Base-by-base conservation (phyloP, 441 rosid genomes). In the Brassica balearica region DNA sequence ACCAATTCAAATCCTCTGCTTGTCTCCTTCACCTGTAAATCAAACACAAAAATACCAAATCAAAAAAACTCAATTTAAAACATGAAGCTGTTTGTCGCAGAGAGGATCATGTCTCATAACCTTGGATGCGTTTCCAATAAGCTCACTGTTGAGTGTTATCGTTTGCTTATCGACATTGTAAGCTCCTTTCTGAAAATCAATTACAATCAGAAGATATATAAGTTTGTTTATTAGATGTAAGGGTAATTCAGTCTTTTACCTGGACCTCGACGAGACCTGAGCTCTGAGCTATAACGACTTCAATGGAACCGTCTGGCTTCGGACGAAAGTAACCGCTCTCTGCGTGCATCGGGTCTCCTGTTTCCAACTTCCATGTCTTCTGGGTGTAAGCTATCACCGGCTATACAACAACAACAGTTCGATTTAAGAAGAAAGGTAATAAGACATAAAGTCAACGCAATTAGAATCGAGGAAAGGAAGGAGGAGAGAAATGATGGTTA, bases 61-160 rank as follows among this genome's bases (percentile, higher is more conserved):
- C 19, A 15, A 68, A 41, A 3, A 69, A 48, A 8, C 6, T 29
- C 1, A 29, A 29, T 29, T 29, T 0, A 29, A 17, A 60, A 60
- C 65, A 60, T 5, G 65, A 60, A 60, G 15, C 17, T 60, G 64
- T 60, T 60, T 4, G 59, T 46, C 15, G 55, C 55, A 46, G 55
- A n/a, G 55, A 48, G 6, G 8, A 51, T 22, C 32, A 22, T 10
- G 32, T 60, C 17, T 60, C 20, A 2, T 12, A 43, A 67, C 97
- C 92, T 90, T 88, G n/a, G 92, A 89, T 55, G 95, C 92, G 77
- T 92, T 91, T 66, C 91, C 94, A 43, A 92, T 94, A 73, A 91
- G 77, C 68, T 85, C 80, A 77, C 92, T 92, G 14, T 82, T 86
- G 80, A 92, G 92, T 77, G 77, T 78, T 68, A 92, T 85, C 5